Evolutionary conservation across 2,329 filamentous ascomycete genomes (phyloP), one percentile per base, ranked within the genome.

Genomic region (Thielaviopsis euricoi): DNA sequence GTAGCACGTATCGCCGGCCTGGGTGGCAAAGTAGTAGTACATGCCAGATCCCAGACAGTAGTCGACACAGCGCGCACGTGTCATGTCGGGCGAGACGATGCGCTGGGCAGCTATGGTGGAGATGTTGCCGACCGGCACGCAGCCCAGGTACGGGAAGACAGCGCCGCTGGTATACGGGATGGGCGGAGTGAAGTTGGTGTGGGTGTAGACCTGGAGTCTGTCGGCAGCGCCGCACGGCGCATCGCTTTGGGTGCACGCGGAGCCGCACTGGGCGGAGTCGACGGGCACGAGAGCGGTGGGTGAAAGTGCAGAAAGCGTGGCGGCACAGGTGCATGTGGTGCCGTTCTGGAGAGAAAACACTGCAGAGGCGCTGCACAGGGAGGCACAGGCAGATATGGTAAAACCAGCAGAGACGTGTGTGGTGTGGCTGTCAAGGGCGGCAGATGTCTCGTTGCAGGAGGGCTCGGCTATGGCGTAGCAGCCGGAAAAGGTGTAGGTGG

Each of bases 111-210:
- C 12, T 9, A 26, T 19, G 9, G 21, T 17, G 3, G 56, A 33
- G 25, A 37, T 43, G 50, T 57, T 57, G 10, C 22, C 26, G n/a
- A 26, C 40, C 9, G 43, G 13, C 9, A 21, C 52, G 17, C 58
- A 59, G 19, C 58, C 58, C 9, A 59, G 52, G 37, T 59, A 59
- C 2, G 58, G 53, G 21, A 59, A 56, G n/a, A 48, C 43, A 9
- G 43, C 43, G 10, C 43, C 43, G n/a, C 43, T 48, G 43, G 43
- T 48, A 9, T 48, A 48, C n/a, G 43, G 43, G n/a, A 48, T 48
- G 43, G 43, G 43, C 43, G 43, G 43, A 6, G n/a, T 48, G n/a
- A 48, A 48, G 43, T 48, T 48, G 17, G 43, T 48, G n/a, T 21
- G 43, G 1, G 3, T 19, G n/a, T 48, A 48, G 43, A 48, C 43